Percentiles rank a stretch among this genome's conserved stretches.
Conservation (phyloP, 768 basidiomycete genomes). For the Boletus reticulatus region DNA sequence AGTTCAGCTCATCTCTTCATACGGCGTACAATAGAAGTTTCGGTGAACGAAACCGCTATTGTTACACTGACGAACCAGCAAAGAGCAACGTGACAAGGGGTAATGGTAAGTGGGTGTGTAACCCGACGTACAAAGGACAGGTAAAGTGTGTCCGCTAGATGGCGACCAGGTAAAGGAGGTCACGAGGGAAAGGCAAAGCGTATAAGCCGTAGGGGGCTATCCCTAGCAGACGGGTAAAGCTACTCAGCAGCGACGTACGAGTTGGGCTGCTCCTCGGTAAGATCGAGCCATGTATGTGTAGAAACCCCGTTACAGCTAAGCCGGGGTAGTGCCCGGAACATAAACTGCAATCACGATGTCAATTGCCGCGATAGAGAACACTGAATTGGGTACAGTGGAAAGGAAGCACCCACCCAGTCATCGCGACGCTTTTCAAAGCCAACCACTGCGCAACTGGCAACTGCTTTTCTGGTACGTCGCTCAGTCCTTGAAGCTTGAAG, state of each 20-base stretch:
- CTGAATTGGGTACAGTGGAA: background rate
- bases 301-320: slow-evolving; percentile 1
- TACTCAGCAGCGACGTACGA: background rate
- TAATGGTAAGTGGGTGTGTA: background rate
- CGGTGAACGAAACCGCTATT: background rate
- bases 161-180: slow-evolving; percentile 1
- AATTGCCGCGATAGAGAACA: slow-evolving; percentile 21
- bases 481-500: slow-evolving; percentile 24
- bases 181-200: background rate
- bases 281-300: background rate
- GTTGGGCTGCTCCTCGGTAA: background rate
- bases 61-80: slow-evolving; percentile 10
- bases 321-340: rapidly evolving
- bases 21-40: slow-evolving; percentile 1
- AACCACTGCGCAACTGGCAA: slow-evolving; percentile 10
- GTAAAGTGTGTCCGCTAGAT: background rate
- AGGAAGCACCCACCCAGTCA: slow-evolving; percentile 23
- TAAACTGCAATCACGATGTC: slow-evolving; percentile 6
- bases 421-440: slow-evolving; percentile 29
- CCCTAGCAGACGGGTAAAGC: too few relatives aligned
- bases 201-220: background rate
- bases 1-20: slow-evolving; percentile 15
- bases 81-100: slow-evolving; percentile 3
- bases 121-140: slow-evolving; percentile 3
- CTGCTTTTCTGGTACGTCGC: slow-evolving; percentile 32